These are phyloP conservation scores for Chytriomyces sp. DNA, from an alignment of 192 early-diverging fungal species.

Conservation along the genomic window DNA sequence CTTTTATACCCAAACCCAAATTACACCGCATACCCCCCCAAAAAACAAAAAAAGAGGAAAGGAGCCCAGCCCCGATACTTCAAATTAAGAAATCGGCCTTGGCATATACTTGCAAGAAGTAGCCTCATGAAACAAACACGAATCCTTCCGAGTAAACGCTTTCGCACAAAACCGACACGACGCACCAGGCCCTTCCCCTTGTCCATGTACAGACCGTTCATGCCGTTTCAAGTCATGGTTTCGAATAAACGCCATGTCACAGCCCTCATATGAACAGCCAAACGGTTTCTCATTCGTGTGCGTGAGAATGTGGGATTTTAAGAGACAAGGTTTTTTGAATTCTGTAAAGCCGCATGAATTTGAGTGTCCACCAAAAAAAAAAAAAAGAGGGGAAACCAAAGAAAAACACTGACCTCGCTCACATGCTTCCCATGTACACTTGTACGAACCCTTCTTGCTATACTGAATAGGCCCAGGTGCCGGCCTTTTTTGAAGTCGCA, in stretches of 20 bases:
- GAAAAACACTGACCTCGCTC: not conserved
- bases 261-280: not conserved
- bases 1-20: not conserved
- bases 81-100: not conserved
- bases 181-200: not conserved
- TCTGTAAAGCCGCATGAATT: not conserved
- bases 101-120: not conserved
- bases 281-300: slow-evolving; percentile 1
- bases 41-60: not conserved
- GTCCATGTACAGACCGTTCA: slow-evolving; percentile 12
- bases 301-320: slow-evolving; percentile 9
- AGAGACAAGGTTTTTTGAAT: slow-evolving; percentile 16
- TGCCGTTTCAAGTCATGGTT: slow-evolving; percentile 29
- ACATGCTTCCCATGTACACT: not conserved
- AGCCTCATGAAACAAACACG: slow-evolving; percentile 8
- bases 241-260: slow-evolving; percentile 6
- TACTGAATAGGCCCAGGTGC: not conserved
- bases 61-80: not conserved
- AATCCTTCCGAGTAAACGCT: slow-evolving; percentile 4
- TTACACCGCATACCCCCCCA: not conserved
- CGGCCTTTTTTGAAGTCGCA: no score
- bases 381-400: no score
- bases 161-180: slow-evolving; percentile 3
- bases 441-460: not conserved
- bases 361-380: not conserved